phyloP scores from a whole-genome alignment of 345 rosid species.

The Brassica carinata region DNA sequence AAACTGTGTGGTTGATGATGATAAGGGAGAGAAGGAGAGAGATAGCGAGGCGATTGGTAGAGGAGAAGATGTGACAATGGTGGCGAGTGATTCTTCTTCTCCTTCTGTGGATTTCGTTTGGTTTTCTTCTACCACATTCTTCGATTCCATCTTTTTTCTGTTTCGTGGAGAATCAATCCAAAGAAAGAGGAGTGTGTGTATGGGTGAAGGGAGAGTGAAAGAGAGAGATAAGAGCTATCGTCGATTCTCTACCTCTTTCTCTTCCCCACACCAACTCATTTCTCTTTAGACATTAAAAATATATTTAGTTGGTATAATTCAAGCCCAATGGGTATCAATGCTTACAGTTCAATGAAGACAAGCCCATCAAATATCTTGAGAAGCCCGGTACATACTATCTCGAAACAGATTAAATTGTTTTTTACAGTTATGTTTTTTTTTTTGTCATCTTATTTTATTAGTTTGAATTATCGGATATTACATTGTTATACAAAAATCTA shows the following conservation, averaged over 20 bases:
- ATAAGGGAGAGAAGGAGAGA: constrained; percentile 32
- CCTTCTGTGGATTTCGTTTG: constrained; percentile 42
- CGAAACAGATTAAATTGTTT: too few species aligned
- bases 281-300: too few species aligned
- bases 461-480: too few species aligned
- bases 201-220: neutral
- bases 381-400: too few species aligned
- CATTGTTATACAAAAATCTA: too few species aligned
- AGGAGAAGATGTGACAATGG: constrained; percentile 40
- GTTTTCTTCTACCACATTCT: constrained; percentile 30
- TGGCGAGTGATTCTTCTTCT: constrained; percentile 47
- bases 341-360: too few species aligned
- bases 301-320: too few species aligned
- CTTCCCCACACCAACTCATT: neutral
- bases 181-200: neutral
- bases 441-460: too few species aligned
- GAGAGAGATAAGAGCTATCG: constrained; percentile 31
- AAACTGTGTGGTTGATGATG: constrained; percentile 44
- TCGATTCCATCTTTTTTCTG: constrained; percentile 49
- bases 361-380: too few species aligned
- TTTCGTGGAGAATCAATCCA: neutral
- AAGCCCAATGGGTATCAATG: too few species aligned
- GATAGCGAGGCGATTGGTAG: constrained; percentile 59
- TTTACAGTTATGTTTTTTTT: too few species aligned
- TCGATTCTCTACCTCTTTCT: constrained; percentile 15